Conservation (phyloP, 192 early-diverging fungal species). For the Thamnidium elegans region DNA sequence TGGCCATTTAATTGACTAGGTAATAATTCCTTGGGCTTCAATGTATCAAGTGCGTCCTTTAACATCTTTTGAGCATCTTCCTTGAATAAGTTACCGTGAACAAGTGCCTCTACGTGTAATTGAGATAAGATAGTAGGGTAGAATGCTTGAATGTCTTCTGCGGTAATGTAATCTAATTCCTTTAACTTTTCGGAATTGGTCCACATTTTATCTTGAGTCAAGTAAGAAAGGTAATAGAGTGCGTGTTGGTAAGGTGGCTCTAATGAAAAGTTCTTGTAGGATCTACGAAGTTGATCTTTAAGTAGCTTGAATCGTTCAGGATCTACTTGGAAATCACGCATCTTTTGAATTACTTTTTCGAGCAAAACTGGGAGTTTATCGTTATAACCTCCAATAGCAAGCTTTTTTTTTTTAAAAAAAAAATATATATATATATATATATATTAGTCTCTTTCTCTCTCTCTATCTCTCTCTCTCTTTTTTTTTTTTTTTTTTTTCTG, state of each 20-base stretch:
- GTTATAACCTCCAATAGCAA: slow-evolving; percentile 81
- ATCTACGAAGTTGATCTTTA: slow-evolving; percentile 68
- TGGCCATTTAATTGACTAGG: slow-evolving; percentile 50
- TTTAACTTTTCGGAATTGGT: slow-evolving; percentile 73
- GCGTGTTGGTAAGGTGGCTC: slow-evolving; percentile 81
- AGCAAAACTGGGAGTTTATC: slow-evolving; percentile 79
- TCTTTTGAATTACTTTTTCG: slow-evolving; percentile 63
- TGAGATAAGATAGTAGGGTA: slow-evolving; percentile 69
- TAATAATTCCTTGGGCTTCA: slow-evolving; percentile 61
- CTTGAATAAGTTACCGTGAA: slow-evolving; percentile 82
- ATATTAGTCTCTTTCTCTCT: too few relatives aligned
- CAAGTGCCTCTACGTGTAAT: slow-evolving; percentile 75
- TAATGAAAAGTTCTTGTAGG: slow-evolving; percentile 75
- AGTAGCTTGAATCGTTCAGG: slow-evolving; percentile 74
- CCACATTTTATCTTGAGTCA: slow-evolving; percentile 81
- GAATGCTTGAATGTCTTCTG: slow-evolving; percentile 73
- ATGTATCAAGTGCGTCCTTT: slow-evolving; percentile 53
- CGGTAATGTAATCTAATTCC: slow-evolving; percentile 66
- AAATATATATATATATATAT: neutral
- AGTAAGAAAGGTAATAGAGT: slow-evolving; percentile 66
- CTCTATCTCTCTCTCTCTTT: too few relatives aligned
- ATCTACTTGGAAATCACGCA: slow-evolving; percentile 62
- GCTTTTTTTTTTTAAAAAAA: slow-evolving; percentile 11
- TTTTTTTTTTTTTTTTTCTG: neutral
- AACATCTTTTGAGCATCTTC: slow-evolving; percentile 64